Evolutionary conservation across 2,329 filamentous ascomycete species (phyloP).

Genomic region (Xylariaceae sp.): DNA sequence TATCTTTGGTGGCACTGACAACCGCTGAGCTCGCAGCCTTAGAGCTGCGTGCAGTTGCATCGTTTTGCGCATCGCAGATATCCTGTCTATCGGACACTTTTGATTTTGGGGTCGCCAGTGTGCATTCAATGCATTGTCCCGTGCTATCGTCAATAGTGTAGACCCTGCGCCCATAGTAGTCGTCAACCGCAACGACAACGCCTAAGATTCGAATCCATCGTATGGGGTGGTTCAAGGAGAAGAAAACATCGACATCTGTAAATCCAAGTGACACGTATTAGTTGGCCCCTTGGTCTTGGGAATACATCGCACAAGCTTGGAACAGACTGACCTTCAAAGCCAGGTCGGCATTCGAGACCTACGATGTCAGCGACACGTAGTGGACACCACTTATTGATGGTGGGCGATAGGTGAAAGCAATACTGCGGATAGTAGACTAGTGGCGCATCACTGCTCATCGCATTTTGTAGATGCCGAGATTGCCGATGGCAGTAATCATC

Average conservation of each 20-base stretch:
- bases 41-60: background rate
- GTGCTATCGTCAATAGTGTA: slow-evolving; percentile 65
- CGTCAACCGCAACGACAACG: slow-evolving; percentile 60
- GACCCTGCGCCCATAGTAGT: slow-evolving; percentile 43
- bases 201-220: slow-evolving; percentile 71
- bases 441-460: slow-evolving; percentile 42
- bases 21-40: background rate
- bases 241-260: slow-evolving; percentile 56
- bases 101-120: slow-evolving; percentile 24
- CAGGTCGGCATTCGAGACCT: slow-evolving; percentile 42
- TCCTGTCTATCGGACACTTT: slow-evolving; percentile 1
- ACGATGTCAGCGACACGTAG: slow-evolving; percentile 50
- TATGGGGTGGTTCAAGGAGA: slow-evolving; percentile 70
- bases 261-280: background rate
- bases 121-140: slow-evolving; percentile 53
- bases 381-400: slow-evolving; percentile 56
- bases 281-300: background rate
- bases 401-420: slow-evolving; percentile 61
- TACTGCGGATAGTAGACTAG: slow-evolving; percentile 52
- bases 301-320: background rate
- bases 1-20: background rate
- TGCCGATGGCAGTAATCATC: slow-evolving; percentile 16
- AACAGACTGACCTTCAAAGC: slow-evolving; percentile 48
- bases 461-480: slow-evolving; percentile 23
- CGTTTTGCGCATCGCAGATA: slow-evolving; percentile 1